These are phyloP conservation scores for Aureobasidium pullulans DNA, from an alignment of 2,329 filamentous ascomycete genomes.

Conservation along the genomic window DNA sequence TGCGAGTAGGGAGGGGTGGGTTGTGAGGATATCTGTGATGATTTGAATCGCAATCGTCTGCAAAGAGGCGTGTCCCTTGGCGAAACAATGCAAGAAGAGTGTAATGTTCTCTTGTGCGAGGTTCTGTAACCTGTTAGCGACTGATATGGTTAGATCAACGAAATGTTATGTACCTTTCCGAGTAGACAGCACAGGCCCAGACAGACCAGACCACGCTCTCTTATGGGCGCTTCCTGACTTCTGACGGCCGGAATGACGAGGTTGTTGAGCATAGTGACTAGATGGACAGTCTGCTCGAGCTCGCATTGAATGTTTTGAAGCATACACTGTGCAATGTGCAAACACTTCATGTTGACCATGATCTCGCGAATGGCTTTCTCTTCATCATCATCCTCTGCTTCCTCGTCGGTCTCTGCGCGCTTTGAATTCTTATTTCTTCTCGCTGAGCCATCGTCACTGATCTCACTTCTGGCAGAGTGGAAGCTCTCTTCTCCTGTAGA, in stretches of 20 bases:
- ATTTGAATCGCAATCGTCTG: constrained; percentile 89
- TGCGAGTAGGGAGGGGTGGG: constrained; percentile 74
- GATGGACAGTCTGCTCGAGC: constrained; percentile 77
- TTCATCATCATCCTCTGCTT: constrained; percentile 54
- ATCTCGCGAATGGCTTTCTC: constrained; percentile 80
- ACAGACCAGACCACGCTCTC: constrained; percentile 83
- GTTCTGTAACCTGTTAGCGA: constrained; percentile 41
- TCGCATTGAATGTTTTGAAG: constrained; percentile 84
- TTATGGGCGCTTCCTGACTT: constrained; percentile 84
- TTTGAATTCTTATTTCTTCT: constrained; percentile 31
- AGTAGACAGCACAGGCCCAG: constrained; percentile 86
- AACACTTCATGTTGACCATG: constrained; percentile 95
- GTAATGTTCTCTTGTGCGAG: constrained; percentile 87
- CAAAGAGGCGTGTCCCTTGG: constrained; percentile 79
- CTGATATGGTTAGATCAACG: constrained; percentile 12
- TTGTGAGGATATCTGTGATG: constrained; percentile 84
- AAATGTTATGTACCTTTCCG: constrained; percentile 54
- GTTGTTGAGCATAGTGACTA: constrained; percentile 98
- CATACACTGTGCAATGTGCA: constrained; percentile 97
- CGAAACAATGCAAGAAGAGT: constrained; percentile 93
- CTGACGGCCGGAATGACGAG: constrained; percentile 91
- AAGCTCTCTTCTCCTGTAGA: constrained; percentile 64
- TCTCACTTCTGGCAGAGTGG: constrained; percentile 82
- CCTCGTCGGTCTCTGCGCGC: constrained; percentile 52
- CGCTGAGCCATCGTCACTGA: constrained; percentile 53